Base-by-base conservation (phyloP, 2,329 filamentous ascomycete genomes). In the Zasmidium cellare region DNA sequence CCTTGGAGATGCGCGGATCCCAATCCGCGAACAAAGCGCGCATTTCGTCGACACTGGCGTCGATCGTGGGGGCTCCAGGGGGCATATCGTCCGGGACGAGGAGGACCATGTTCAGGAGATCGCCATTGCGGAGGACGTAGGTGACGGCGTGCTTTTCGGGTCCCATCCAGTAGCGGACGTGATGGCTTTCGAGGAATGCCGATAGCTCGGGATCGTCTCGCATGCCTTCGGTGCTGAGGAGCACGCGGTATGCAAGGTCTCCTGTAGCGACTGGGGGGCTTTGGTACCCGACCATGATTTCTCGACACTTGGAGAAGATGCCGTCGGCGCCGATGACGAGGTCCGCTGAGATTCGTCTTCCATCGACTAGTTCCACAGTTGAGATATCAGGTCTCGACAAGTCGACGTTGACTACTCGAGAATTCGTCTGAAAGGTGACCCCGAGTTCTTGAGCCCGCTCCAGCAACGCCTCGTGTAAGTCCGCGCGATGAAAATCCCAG, bases 401-500 rank as follows among this genome's bases (percentile, higher is more conserved):
- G 19, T 64, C 60, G 9, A 84, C 72, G 61, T 76, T 70, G 2
- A 74, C 69, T 0, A 83, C 78, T 46, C 75, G 73, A 1, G 78
- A 71, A 38, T 75, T 77, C 22, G 77, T 77, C 16, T 74, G 72
- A n/a, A 84, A 61, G 11, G 66, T 69, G 0, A 75, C 80, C 0
- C 82, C 82, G 0, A 84, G 69, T 55, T 81, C 77, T 2, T 73
- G 54, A 3, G 80, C 80, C 35, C 80, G 68, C 2, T 78, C 72
- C 2, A 84, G 64, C 3, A 84, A 70, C 44, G 75, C 77, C 31
- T 69, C 72, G 44, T 84, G 82, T 19, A 84, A 65, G 58, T 82
- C 79, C 2, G 81, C 80, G 9, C 82, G 76, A 62, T 84, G 82
- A 44, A 84, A 83, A 61, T 84, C 81, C 71, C 79, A 80, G 62